These are phyloP conservation scores for Xylariaceae sp. DNA, from an alignment of 2,329 filamentous ascomycete genomes.

Conservation along the genomic window DNA sequence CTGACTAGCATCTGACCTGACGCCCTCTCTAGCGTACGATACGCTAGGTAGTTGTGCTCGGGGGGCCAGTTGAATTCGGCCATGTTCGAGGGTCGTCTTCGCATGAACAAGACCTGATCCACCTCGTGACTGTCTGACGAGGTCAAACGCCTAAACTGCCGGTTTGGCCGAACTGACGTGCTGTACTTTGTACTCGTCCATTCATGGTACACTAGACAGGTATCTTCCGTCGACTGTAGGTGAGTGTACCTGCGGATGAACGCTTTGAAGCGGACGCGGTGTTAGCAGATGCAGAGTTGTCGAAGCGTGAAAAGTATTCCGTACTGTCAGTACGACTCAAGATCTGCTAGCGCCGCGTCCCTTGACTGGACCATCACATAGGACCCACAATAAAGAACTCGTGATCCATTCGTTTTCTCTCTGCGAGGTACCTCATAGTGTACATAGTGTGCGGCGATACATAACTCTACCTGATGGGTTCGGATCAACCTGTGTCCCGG, in stretches of 20 bases:
- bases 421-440: background rate
- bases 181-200: background rate
- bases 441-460: background rate
- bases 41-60: background rate
- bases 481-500: background rate
- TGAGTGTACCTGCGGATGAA: background rate
- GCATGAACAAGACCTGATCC: background rate
- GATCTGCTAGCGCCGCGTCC: background rate
- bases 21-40: background rate
- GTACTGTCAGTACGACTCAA: background rate
- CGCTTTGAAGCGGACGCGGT: background rate
- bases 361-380: background rate
- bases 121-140: background rate
- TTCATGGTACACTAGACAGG: too few relatives aligned
- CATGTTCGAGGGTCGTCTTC: background rate
- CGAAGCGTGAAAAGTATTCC: background rate
- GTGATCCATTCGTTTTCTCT: background rate
- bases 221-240: too few relatives aligned
- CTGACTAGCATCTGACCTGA: constrained; percentile 1
- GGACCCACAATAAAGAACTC: background rate
- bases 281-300: background rate
- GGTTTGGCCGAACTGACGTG: background rate
- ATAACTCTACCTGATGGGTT: background rate
- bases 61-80: background rate
- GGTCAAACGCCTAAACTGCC: background rate